Percentiles rank a stretch among this genome's conserved stretches.
phyloP scores from a whole-genome alignment of 129 eudicot species.

The Escallonia rubra region DNA sequence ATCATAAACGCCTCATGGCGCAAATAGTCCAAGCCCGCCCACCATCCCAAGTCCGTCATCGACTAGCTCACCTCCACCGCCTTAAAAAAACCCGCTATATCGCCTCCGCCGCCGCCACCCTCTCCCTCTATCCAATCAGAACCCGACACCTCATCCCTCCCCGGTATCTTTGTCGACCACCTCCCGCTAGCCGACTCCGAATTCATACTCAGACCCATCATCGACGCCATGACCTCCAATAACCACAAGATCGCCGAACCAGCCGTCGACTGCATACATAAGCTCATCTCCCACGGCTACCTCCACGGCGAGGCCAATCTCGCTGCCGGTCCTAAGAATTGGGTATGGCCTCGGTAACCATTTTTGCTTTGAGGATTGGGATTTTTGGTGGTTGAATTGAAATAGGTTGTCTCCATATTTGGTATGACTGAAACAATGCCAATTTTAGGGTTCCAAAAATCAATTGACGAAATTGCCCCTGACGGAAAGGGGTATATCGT shows the following conservation, averaged over 20 bases:
- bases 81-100: constrained; percentile 1
- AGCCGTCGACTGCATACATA: constrained; percentile 73
- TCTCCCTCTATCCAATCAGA: constrained; percentile 46
- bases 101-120: constrained; percentile 14
- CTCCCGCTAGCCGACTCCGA: constrained; percentile 62
- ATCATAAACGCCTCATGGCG: constrained; percentile 88
- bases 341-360: too few relatives aligned
- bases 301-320: constrained; percentile 81
- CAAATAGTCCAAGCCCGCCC: constrained; percentile 75
- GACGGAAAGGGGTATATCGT: too few relatives aligned
- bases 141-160: constrained; percentile 29
- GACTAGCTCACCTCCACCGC: constrained; percentile 43
- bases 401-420: too few relatives aligned
- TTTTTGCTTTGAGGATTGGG: too few relatives aligned
- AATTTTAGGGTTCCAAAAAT: too few relatives aligned
- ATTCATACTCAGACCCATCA: constrained; percentile 57
- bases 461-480: too few relatives aligned
- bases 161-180: constrained; percentile 59
- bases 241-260: constrained; percentile 75
- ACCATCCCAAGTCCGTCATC: constrained; percentile 75
- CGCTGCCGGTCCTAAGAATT: constrained; percentile 33
- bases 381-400: too few relatives aligned
- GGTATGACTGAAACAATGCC: too few relatives aligned
- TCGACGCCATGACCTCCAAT: constrained; percentile 51
- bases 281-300: constrained; percentile 66